Evolutionary conservation across 139 green algal species (phyloP), one percentile per base, ranked within the genome.

Genomic region (Marvania coccoides): DNA sequence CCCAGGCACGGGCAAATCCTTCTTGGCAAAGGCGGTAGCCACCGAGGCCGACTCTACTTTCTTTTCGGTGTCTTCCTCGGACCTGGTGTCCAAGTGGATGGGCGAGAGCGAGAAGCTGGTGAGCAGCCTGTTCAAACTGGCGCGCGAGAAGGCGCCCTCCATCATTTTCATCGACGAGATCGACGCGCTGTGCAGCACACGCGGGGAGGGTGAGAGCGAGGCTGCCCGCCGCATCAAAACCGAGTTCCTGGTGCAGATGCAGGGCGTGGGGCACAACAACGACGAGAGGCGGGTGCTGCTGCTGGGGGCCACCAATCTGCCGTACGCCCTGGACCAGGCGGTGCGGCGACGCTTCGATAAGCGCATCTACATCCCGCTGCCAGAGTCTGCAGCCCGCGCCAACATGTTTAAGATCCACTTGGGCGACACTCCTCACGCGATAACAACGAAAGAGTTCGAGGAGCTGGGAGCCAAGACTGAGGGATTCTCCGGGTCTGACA

Each of bases 161-260:
- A 99, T 99, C 73, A 95, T 99, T 65, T 99, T 99, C 83, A 97
- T 99, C 63, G 95, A 99, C 63, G 95, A 99, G 83, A 87, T 94
- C 23, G 88, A 95, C 71, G 89, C 86, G 6, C 79, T 98, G 45
- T 94, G 87, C 71, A 90, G 81, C 67, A 72, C 80, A 3, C 81
- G 95, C 23, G 93, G 93, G 5, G 90, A 96, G 59, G 83, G 83
- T 29, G 94, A 99, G 79, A 92, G 80, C 55, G 95, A 99, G 80
- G 93, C 95, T 3, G 91, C 93, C 5, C 75, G 95, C 19, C 84
- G 95, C 58, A 98, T 99, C 80, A 99, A 99, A 78, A 99, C 94
- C 8, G 94, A 99, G 85, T 90, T 99, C 60, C 85, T 98, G 77
- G 87, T 97, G 51, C 91, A 98, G 72, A 98, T 98, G 83, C 86